Percentiles rank a stretch among this genome's conserved stretches.
phyloP scores from a whole-genome alignment of 768 basidiomycete genomes.

The Macrocybe gigantea region DNA sequence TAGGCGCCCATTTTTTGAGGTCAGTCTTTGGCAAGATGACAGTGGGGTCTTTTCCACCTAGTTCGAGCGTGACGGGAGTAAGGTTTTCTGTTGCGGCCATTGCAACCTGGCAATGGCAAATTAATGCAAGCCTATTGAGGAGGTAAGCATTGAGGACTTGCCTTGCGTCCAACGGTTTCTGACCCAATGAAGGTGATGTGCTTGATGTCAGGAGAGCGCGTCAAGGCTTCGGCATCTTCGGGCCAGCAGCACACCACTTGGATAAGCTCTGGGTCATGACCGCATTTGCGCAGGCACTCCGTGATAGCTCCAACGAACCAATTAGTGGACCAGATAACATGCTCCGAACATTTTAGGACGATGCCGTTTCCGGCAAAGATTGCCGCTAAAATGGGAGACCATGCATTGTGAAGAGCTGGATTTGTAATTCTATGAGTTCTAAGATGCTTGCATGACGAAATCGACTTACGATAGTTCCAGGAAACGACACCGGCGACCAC shows the following conservation, averaged over 20 bases:
- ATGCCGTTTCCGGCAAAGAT: slow-evolving; percentile 89
- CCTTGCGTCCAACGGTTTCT: slow-evolving; percentile 70
- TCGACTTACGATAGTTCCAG: slow-evolving; percentile 80
- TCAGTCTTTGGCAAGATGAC: slow-evolving; percentile 86
- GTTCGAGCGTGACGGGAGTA: slow-evolving; percentile 88
- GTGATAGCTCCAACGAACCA: slow-evolving; percentile 81
- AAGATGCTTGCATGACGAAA: neutral
- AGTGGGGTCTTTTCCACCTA: slow-evolving; percentile 93
- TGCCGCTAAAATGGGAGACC: slow-evolving; percentile 89
- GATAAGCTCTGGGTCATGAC: slow-evolving; percentile 81
- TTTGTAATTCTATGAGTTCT: neutral
- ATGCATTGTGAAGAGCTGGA: slow-evolving; percentile 85
- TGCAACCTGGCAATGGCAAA: slow-evolving; percentile 51
- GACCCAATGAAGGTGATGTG: slow-evolving; percentile 96
- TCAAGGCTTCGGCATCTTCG: slow-evolving; percentile 78
- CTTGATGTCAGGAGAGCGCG: slow-evolving; percentile 71
- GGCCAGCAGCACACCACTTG: slow-evolving; percentile 91
- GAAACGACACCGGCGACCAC: slow-evolving; percentile 91
- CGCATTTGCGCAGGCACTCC: slow-evolving; percentile 72
- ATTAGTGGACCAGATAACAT: slow-evolving; percentile 85
- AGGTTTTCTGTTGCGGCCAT: slow-evolving; percentile 78
- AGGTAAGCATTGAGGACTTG: slow-evolving; percentile 19
- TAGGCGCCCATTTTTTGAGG: slow-evolving; percentile 68
- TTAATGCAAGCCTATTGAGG: neutral
- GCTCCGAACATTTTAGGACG: slow-evolving; percentile 88